phyloP scores from a whole-genome alignment of 768 basidiomycete genomes.

The Tricholoma hemisulphureum region DNA sequence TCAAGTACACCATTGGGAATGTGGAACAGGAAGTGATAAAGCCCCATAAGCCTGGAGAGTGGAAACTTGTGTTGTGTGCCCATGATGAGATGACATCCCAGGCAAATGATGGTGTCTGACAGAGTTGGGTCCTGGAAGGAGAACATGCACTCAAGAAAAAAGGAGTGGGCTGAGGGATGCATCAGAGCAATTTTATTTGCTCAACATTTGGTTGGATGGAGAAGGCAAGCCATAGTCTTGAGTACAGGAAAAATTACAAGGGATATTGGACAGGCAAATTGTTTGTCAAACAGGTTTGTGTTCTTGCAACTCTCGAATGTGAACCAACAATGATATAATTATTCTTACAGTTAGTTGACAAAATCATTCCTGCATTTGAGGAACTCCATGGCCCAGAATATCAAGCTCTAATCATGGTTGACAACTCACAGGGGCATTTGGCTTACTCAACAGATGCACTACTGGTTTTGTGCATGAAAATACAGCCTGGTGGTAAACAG shows the following conservation, averaged over 20 bases:
- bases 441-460: no score
- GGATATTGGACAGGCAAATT: constrained; percentile 36
- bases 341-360: no score
- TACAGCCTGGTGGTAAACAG: constrained; percentile 10
- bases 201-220: no score
- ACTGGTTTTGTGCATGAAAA: constrained; percentile 24
- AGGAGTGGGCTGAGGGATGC: constrained; percentile 37
- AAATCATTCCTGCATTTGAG: no score
- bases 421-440: no score
- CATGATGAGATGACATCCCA: no score
- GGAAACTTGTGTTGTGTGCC: background rate
- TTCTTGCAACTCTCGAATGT: no score
- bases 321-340: no score
- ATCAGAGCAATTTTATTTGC: constrained; percentile 37
- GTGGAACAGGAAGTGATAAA: background rate
- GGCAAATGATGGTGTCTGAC: constrained; percentile 24
- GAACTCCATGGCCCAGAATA: background rate
- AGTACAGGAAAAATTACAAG: constrained; percentile 45
- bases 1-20: background rate
- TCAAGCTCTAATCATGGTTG: background rate
- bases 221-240: no score
- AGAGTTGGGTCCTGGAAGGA: no score
- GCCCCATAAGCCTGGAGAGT: background rate
- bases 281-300: constrained; percentile 17
- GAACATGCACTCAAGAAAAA: no score